A percentile compares a stretch with the other conserved stretches of the same genome.
Conservation (phyloP, 352 stramenopile genomes). For the Pythium oligandrum region DNA sequence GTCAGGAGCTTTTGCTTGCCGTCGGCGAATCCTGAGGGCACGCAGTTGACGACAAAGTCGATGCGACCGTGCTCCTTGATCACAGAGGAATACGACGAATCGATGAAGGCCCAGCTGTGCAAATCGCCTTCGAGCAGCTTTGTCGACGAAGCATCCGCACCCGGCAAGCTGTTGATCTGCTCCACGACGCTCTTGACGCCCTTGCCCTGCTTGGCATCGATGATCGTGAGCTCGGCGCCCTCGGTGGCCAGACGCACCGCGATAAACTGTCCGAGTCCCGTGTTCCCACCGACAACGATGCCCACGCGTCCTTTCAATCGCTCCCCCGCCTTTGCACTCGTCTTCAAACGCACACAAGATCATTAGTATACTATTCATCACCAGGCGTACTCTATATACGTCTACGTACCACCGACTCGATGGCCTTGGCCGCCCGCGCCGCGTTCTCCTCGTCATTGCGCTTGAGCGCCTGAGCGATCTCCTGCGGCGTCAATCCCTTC, state of each 20-base stretch:
- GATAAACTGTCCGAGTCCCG: slow-evolving; percentile 55
- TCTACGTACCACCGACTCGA: slow-evolving; percentile 50
- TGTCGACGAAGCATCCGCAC: slow-evolving; percentile 5
- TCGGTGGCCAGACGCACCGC: slow-evolving; percentile 56
- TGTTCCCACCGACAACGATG: slow-evolving; percentile 59
- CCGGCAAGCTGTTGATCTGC: slow-evolving; percentile 28
- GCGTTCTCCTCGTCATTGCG: slow-evolving; percentile 63
- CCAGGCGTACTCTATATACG: too few species aligned
- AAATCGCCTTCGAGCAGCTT: slow-evolving; percentile 46
- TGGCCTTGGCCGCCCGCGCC: slow-evolving; percentile 36
- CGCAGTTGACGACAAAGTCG: slow-evolving; percentile 74
- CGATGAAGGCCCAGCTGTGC: slow-evolving; percentile 45
- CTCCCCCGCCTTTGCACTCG: slow-evolving; percentile 45
- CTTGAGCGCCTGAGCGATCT: slow-evolving; percentile 63
- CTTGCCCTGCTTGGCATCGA: slow-evolving; percentile 27
- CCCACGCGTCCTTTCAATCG: slow-evolving; percentile 49
- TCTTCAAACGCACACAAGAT: slow-evolving; percentile 23
- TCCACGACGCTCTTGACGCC: slow-evolving; percentile 32
- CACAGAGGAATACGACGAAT: slow-evolving; percentile 33
- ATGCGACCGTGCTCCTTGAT: slow-evolving; percentile 47
- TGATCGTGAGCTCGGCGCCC: slow-evolving; percentile 45
- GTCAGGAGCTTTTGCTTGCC: slow-evolving; percentile 32
- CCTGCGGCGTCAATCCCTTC: slow-evolving; percentile 62
- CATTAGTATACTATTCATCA: slow-evolving; percentile 6
- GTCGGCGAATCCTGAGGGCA: slow-evolving; percentile 26